Evolutionary conservation across 2,329 filamentous ascomycete genomes (phyloP), one percentile per base, ranked within the genome.

Genomic region (Stagonosporopsis tanaceti): DNA sequence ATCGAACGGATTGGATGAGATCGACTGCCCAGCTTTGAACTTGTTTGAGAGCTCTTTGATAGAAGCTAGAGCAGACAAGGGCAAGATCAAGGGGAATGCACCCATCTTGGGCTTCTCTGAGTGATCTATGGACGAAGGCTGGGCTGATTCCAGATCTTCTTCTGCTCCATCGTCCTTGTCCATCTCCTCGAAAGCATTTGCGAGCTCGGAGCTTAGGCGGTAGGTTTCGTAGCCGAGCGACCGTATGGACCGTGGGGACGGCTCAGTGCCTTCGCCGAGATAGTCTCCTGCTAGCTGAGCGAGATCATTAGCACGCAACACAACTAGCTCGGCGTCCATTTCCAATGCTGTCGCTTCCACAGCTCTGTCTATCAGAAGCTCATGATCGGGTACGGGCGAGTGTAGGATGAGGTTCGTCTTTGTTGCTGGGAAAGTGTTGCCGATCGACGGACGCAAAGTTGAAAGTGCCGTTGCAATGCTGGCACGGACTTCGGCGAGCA

Each of bases 211-310:
- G 61, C 61, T 77, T 59, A 74, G 70, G 35, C 75, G 71, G 52
- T 85, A 84, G 14, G 85, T 81, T 52, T 87, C 84, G 62, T 86
- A 87, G 2, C 82, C 82, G 53, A 85, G 72, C 57, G 81, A 71
- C 59, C 80, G 70, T 63, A 83, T 65, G 50, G 79, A 68, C 30
- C 75, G 67, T 12, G 76, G 70, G 81, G 35, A 86, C 80, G 42
- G 84, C 77, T 62, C 78, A n/a, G 78, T 59, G 59, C 83, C 81
- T 67, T 90, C 87, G 4, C 88, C 89, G 9, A 93, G 76, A 66
- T 93, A 92, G 40, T 86, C 82, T 2, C 88, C 89, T 0, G 89
- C 82, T 25, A 95, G 79, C 47, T 88, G 82, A 3, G 89, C 89
- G 50, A 96, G 77, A 67, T 90, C 88, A 60, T 88, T 84, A 1